phyloP scores from a whole-genome alignment of 1,139 yeast species.

The Blastobotrys capitulatus region DNA sequence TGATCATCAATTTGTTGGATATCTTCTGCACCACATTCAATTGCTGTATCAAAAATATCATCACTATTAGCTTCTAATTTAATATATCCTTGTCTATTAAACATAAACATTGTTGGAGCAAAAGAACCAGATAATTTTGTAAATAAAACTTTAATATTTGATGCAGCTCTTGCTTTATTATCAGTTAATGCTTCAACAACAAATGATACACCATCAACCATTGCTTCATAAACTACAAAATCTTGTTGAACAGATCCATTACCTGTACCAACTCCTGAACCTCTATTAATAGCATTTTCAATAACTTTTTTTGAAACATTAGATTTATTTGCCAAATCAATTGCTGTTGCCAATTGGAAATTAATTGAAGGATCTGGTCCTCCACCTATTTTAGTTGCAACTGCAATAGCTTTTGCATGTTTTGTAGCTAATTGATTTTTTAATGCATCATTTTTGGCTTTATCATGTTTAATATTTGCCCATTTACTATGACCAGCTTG shows the following conservation, averaged over 20 bases:
- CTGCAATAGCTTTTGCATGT: conserved; percentile 65
- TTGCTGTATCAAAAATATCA: conserved; percentile 60
- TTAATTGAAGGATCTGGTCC: conserved; percentile 58
- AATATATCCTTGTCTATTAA: conserved; percentile 71
- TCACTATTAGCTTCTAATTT: conserved; percentile 41
- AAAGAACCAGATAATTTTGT: conserved; percentile 63
- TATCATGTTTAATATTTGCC: conserved; percentile 92
- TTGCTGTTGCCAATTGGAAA: conserved; percentile 63
- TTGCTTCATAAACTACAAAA: conserved; percentile 70
- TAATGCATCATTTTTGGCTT: conserved; percentile 85
- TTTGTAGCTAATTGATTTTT: conserved; percentile 66
- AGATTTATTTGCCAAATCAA: conserved; percentile 72
- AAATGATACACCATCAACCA: conserved; percentile 86
- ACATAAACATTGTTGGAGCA: conserved; percentile 73
- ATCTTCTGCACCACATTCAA: conserved; percentile 85
- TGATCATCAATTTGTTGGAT: conserved; percentile 46
- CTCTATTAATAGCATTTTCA: conserved; percentile 82
- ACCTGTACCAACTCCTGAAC: conserved; percentile 51
- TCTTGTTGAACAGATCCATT: conserved; percentile 39
- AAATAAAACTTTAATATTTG: conserved; percentile 69
- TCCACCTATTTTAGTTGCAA: conserved; percentile 47
- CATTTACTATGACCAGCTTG: conserved; percentile 79
- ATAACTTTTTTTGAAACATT: conserved; percentile 81
- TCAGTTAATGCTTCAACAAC: conserved; percentile 84
- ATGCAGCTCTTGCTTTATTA: conserved; percentile 77